phyloP scores from a whole-genome alignment of 169 alveolate genomes.

The Plasmodium reichenowi region DNA sequence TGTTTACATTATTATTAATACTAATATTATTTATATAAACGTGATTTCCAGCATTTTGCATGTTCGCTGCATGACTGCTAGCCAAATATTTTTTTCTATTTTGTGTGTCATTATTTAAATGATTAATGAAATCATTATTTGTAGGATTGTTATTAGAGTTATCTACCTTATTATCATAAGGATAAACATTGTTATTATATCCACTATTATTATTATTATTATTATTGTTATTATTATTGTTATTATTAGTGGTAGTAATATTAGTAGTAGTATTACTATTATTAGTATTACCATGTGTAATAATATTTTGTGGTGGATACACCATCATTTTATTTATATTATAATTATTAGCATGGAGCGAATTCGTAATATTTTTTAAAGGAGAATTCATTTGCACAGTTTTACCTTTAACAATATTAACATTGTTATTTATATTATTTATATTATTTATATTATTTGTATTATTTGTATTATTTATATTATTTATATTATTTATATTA shows the following conservation, averaged over 20 bases:
- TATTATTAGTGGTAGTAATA: background rate
- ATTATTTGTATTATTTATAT: conserved; percentile 8
- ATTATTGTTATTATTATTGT: background rate
- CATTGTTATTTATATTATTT: conserved; percentile 10
- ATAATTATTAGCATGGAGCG: conserved; percentile 14
- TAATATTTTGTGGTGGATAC: background rate
- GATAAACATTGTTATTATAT: background rate
- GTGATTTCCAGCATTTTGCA: no score
- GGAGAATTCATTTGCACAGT: conserved; percentile 2
- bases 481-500: conserved; percentile 1
- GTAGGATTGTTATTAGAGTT: no score
- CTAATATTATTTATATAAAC: no score
- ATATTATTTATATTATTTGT: background rate
- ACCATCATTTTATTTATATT: conserved; percentile 4
- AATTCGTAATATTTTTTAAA: background rate
- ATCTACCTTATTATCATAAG: background rate
- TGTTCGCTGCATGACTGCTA: no score
- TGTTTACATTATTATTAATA: no score
- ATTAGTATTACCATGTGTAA: background rate
- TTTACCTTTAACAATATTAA: conserved; percentile 19
- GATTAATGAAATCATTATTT: no score
- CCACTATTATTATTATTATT: background rate
- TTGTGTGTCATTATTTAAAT: no score
- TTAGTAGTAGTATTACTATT: background rate
- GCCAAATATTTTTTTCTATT: no score